Evolutionary conservation across 2,329 filamentous ascomycete species (phyloP).

Genomic region (Hypoxylon sp.): DNA sequence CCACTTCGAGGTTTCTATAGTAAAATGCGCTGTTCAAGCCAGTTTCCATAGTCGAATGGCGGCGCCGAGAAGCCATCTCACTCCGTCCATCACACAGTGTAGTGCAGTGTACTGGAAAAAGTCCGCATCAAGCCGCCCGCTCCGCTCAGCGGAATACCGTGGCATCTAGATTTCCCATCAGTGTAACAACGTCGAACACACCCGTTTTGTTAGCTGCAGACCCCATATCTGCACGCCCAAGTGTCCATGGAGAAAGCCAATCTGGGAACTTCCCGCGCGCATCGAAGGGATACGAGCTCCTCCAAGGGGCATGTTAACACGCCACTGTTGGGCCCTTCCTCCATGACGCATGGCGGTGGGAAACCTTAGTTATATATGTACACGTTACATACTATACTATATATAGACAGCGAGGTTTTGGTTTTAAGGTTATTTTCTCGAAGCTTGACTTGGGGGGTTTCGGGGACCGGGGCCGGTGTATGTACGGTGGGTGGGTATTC

Average conservation of each 20-base stretch:
- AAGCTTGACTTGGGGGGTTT: not conserved
- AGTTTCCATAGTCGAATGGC: constrained; percentile 12
- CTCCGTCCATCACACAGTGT: constrained; percentile 9
- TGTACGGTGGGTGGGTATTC: constrained; percentile 7
- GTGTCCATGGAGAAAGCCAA: not conserved
- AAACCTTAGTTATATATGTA: constrained; percentile 14
- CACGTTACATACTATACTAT: no score
- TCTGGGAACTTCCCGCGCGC: constrained; percentile 10
- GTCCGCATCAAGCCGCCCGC: not conserved
- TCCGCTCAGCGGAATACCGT: not conserved
- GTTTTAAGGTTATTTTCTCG: constrained; percentile 11
- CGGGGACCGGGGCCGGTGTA: not conserved
- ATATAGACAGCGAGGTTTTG: constrained; percentile 15
- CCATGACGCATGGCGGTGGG: constrained; percentile 23
- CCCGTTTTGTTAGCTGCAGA: not conserved
- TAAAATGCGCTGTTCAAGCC: constrained; percentile 16
- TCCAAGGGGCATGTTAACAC: constrained; percentile 5
- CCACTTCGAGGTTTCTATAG: not conserved
- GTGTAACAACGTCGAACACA: not conserved
- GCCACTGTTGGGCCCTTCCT: constrained; percentile 8
- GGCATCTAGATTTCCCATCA: constrained; percentile 9
- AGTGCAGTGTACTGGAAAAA: not conserved
- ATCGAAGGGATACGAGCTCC: constrained; percentile 7
- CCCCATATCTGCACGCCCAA: constrained; percentile 10
- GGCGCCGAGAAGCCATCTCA: constrained; percentile 18